Base-by-base conservation (phyloP, 2,329 filamentous ascomycete genomes). In the Myrmaecium sp. region DNA sequence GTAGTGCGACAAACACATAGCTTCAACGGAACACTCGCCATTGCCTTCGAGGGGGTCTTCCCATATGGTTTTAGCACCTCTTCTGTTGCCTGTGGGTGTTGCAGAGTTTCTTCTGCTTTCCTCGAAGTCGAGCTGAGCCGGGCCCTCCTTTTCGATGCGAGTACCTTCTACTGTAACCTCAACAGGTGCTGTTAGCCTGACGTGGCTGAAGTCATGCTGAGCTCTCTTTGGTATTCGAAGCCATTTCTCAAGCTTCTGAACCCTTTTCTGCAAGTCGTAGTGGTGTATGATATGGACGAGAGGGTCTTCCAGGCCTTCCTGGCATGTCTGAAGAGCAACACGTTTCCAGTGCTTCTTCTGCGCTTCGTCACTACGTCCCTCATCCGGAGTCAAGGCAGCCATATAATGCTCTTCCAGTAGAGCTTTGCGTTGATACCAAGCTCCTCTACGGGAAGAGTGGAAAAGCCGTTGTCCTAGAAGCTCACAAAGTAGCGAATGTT, bases 381-480 rank as follows among this genome's bases (percentile, higher is more conserved):
- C 53, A 2, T 49, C 49, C 0, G 64, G 56, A 16, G 58, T 62
- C 5, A 78, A 45, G 4, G 64, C 58, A 42, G 72, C 65, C 79
- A 95, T 84, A 49, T 98, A 95, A 45, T 91, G 83, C 47, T 98
- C 89, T 55, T 98, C 89, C 2, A 98, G 52, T 1, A 98, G 58
- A 1, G 86, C 89, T 52, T 91, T 93, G 12, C 89, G 78, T 44
- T 94, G 84, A 46, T 95, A 95, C 89, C 89, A 98, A 1, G 74
- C 70, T 0, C 89, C 89, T 21, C 89, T 69, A 15, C 84, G 69
- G 2, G 83, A 71, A 22, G 78, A 64, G 41, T 95, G 84, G 41
- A 95, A 95, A 0, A 94, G 62, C 4, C 67, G 67, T 45, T 98
- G 89, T 3, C 56, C 55, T 0, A 98, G 67, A 3, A 98, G 64